Conservation (phyloP, 495 filamentous ascomycete genomes). For the Aspergillus diversus region DNA sequence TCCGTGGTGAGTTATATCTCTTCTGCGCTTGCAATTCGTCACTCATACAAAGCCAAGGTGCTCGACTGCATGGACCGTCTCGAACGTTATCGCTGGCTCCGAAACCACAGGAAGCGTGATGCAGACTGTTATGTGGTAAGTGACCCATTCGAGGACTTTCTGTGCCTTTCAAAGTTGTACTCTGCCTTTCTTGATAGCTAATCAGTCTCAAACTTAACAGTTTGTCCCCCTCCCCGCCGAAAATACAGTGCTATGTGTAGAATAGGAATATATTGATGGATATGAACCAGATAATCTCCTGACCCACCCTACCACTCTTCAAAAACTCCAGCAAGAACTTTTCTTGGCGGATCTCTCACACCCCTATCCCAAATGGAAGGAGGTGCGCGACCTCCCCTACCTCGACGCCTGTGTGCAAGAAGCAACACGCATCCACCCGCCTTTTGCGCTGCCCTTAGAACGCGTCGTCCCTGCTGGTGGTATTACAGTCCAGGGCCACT, state of each 20-base stretch:
- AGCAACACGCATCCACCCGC: constrained; percentile 37
- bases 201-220: too few relatives aligned
- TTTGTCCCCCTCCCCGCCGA: too few relatives aligned
- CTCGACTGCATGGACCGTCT: constrained; percentile 28
- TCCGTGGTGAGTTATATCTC: too few relatives aligned
- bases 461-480: constrained; percentile 35
- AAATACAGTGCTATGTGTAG: too few relatives aligned
- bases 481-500: constrained; percentile 20
- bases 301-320: constrained; percentile 32
- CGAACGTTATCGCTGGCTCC: constrained; percentile 54
- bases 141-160: too few relatives aligned
- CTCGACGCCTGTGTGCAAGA: constrained; percentile 48
- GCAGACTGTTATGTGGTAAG: constrained; percentile 46
- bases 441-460: constrained; percentile 33
- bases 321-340: background rate
- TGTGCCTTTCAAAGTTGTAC: too few relatives aligned
- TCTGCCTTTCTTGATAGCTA: too few relatives aligned
- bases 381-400: constrained; percentile 47
- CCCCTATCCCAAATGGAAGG: constrained; percentile 33
- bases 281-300: constrained; percentile 42
- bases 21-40: background rate
- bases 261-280: too few relatives aligned
- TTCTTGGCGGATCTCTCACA: background rate
- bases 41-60: background rate
- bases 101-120: constrained; percentile 56